These are phyloP conservation scores for Porphyrellus cyaneotinctus DNA, from an alignment of 768 basidiomycete species.

Conservation along the genomic window DNA sequence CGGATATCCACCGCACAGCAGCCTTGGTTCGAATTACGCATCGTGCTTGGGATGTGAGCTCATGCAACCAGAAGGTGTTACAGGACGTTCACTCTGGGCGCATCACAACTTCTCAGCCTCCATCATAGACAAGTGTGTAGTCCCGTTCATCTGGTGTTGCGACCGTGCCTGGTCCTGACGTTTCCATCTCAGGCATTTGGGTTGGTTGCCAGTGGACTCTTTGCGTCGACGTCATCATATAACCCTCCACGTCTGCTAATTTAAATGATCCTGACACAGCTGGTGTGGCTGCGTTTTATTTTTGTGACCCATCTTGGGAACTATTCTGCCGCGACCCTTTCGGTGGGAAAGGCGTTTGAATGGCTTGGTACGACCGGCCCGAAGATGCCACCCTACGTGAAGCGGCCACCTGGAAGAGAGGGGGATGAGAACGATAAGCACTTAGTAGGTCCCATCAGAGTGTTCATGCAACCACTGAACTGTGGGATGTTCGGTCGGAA, in stretches of 20 bases:
- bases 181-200: neutral
- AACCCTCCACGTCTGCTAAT: neutral
- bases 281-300: neutral
- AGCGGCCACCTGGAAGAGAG: neutral
- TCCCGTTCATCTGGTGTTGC: neutral
- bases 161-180: constrained; percentile 17
- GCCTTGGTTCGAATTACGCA: too few species aligned
- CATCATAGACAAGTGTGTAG: constrained; percentile 6
- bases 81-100: constrained; percentile 6
- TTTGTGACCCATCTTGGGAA: neutral
- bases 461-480: constrained; percentile 9
- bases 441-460: constrained; percentile 2
- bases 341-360: constrained; percentile 15
- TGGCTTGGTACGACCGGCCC: constrained; percentile 6
- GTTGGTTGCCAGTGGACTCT: neutral
- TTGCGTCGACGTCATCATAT: neutral
- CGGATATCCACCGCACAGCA: constrained; percentile 15
- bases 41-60: too few species aligned
- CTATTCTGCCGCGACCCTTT: constrained; percentile 17
- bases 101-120: constrained; percentile 20
- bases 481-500: constrained; percentile 1
- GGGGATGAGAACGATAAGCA: constrained; percentile 9
- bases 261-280: neutral
- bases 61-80: neutral
- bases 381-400: neutral